Evolutionary conservation across 768 basidiomycete genomes (phyloP).

Genomic region (Suillus plorans): DNA sequence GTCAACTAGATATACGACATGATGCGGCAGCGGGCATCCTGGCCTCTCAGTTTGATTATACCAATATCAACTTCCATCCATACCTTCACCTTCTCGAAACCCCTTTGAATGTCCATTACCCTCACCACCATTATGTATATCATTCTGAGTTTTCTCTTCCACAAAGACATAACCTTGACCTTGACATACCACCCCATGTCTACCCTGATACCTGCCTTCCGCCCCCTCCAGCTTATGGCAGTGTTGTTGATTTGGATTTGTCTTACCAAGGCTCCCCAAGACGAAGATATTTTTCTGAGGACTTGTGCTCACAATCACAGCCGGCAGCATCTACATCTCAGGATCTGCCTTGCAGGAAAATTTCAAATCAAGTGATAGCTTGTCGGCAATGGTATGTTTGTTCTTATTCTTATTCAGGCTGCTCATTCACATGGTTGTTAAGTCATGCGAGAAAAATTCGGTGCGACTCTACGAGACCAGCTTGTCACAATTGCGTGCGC

Average conservation of each 20-base stretch:
- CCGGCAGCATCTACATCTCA: no score
- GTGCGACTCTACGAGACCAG: no score
- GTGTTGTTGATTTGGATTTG: no score
- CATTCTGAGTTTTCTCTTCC: slow-evolving; percentile 40
- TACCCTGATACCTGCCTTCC: slow-evolving; percentile 43
- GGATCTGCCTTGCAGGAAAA: slow-evolving; percentile 48
- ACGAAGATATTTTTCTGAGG: no score
- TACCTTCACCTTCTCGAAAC: slow-evolving; percentile 46
- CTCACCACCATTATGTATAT: slow-evolving; percentile 35
- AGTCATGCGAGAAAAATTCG: no score
- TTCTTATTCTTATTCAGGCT: slow-evolving; percentile 23
- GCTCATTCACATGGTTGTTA: no score
- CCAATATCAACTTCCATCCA: slow-evolving; percentile 33
- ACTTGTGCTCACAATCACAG: no score
- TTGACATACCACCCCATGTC: slow-evolving; percentile 43
- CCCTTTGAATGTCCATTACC: slow-evolving; percentile 39
- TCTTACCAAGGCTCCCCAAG: no score
- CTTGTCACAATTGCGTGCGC: no score
- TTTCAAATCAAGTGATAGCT: slow-evolving; percentile 74
- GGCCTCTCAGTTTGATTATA: slow-evolving; percentile 53
- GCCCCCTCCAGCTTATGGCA: no score
- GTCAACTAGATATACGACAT: slow-evolving; percentile 45
- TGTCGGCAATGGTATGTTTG: slow-evolving; percentile 77
- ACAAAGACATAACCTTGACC: slow-evolving; percentile 46
- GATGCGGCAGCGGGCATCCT: slow-evolving; percentile 48